A percentile compares a stretch with the other conserved stretches of the same genome.
These are phyloP conservation scores for Cajanus cajan DNA, from an alignment of 306 rosid species.

Conservation along the genomic window DNA sequence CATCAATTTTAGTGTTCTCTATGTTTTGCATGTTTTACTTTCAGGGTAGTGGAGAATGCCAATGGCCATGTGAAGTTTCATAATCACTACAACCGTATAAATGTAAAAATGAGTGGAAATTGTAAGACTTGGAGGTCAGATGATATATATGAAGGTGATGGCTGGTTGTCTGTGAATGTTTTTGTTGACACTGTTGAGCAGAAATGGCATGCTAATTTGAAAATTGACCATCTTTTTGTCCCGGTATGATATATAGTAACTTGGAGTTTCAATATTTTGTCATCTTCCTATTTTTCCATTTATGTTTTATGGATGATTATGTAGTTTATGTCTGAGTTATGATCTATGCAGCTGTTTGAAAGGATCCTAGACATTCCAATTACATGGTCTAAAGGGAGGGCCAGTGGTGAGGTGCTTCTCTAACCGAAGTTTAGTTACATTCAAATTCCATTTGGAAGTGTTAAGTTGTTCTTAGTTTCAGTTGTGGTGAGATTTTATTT, in stretches of 20 bases:
- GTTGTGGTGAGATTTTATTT: background rate
- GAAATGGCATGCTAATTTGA: slow-evolving; percentile 88
- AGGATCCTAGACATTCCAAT: slow-evolving; percentile 87
- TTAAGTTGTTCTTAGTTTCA: slow-evolving; percentile 3
- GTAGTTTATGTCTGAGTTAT: slow-evolving; percentile 28
- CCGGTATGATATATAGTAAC: slow-evolving; percentile 67
- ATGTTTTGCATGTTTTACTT: slow-evolving; percentile 25
- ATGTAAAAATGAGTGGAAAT: slow-evolving; percentile 77
- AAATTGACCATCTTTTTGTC: slow-evolving; percentile 70
- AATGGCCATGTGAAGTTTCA: slow-evolving; percentile 77
- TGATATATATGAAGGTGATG: slow-evolving; percentile 69
- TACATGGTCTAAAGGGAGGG: slow-evolving; percentile 83
- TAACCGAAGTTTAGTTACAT: slow-evolving; percentile 31
- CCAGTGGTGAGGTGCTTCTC: slow-evolving; percentile 92
- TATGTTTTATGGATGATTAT: slow-evolving; percentile 25
- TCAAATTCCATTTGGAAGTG: slow-evolving; percentile 10
- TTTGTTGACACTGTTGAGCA: slow-evolving; percentile 76
- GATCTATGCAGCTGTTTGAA: slow-evolving; percentile 82
- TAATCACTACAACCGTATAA: slow-evolving; percentile 67
- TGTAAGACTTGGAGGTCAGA: slow-evolving; percentile 89
- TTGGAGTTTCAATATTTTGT: background rate
- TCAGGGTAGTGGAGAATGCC: slow-evolving; percentile 85
- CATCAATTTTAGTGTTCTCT: background rate
- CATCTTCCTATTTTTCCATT: background rate
- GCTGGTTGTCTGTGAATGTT: slow-evolving; percentile 87